phyloP scores from a whole-genome alignment of 805 yeast genomes.

The Pichia exigua region DNA sequence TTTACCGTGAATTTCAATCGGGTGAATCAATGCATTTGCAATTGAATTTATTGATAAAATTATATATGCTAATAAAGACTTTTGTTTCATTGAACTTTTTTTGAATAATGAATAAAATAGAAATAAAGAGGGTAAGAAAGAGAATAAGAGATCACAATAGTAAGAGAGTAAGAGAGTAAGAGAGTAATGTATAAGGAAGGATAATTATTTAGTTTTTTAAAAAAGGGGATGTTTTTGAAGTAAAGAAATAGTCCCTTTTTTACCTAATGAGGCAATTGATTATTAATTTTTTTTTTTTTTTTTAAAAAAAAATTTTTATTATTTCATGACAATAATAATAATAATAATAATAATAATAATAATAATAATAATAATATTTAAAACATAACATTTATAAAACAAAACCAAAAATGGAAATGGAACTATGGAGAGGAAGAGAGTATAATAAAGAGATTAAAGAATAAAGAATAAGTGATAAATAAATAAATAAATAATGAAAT shows the following conservation, averaged over 20 bases:
- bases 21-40: slow-evolving; percentile 31
- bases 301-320: too few relatives aligned
- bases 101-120: not conserved
- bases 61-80: not conserved
- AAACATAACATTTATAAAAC: not conserved
- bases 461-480: not conserved
- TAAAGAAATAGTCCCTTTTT: not conserved
- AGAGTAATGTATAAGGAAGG: not conserved
- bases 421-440: not conserved
- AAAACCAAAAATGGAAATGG: not conserved
- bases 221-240: not conserved
- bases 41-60: not conserved
- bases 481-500: not conserved
- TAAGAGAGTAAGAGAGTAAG: too few relatives aligned
- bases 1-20: slow-evolving; percentile 60
- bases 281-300: too few relatives aligned
- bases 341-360: not conserved
- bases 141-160: not conserved
- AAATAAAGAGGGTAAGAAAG: not conserved
- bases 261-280: not conserved
- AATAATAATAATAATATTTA: not conserved
- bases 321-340: not conserved
- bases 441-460: not conserved
- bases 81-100: not conserved
- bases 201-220: not conserved